Evolutionary conservation across 1,139 yeast genomes (phyloP), one percentile per base, ranked within the genome.

Genomic region (Meyerozyma athensensis): DNA sequence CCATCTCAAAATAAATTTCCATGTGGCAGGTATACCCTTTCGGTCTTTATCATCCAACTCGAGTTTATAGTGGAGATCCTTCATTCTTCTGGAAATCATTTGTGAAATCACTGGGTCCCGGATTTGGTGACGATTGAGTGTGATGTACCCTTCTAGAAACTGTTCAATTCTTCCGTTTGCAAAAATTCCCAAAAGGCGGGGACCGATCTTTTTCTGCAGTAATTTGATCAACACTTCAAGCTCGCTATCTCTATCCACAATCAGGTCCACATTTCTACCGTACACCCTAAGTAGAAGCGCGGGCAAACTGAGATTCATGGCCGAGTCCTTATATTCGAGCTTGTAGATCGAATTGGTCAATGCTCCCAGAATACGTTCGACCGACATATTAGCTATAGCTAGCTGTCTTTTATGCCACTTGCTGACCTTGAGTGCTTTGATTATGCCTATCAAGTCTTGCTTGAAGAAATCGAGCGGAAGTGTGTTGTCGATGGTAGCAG

Each of bases 31-130:
- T 18, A 58, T 37, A 4, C 21, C 30, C 14, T 28, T 18, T 7
- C 20, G 19, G n/a, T 36, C 20, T 12, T 46, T 30, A 31, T 43
- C 47, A 23, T 76, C 74, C 39, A 92, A 63, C n/a, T 76, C 77
- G 21, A 92, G 79, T 52, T 90, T 89, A 43, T 74, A 74, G 55
- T 92, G 98, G 43, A 92, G 71, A 50, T 92, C 97, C 52, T 92
- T 83, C 97, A 92, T 92, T 65, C 98, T 81, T 65, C 96, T 79
- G 7, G 96, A 97, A 46, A 92, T 82, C 68, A 86, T 86, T 46
- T 83, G 81, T 35, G 92, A 80, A 16, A 86, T 80, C 18, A 81
- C 79, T 43, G 86, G 80, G 46, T 81, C 79, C 54, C 95, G 73
- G 40, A 92, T 77, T 48, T 86, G 87, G 9, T 74, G 72, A 49